phyloP scores from a whole-genome alignment of 805 yeast genomes.

The Hanseniaspora jakobsenii region DNA sequence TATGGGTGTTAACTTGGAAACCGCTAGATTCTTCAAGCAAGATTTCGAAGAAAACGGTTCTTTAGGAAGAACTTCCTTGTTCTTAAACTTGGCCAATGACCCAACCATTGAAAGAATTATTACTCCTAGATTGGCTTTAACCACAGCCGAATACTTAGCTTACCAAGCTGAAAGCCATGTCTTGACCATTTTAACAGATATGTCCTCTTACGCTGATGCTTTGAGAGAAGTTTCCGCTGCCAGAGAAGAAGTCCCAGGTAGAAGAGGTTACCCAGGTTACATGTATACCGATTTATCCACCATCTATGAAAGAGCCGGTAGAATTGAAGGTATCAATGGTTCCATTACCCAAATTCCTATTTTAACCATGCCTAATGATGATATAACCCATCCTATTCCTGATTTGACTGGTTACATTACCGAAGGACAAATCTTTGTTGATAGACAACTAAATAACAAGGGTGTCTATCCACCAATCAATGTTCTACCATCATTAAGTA shows the following conservation, averaged over 20 bases:
- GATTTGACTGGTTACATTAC: conserved; percentile 99
- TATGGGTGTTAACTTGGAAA: conserved; percentile 98
- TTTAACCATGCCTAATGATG: conserved; percentile 99
- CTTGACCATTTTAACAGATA: conserved; percentile 92
- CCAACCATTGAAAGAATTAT: conserved; percentile 99
- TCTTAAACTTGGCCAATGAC: conserved; percentile 95
- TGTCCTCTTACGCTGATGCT: conserved; percentile 99
- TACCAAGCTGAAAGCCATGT: conserved; percentile 99
- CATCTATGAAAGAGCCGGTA: conserved; percentile 98
- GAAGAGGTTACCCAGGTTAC: conserved; percentile 99
- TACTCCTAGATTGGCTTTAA: conserved; percentile 96
- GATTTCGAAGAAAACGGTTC: conserved; percentile 99
- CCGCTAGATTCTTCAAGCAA: conserved; percentile 96
- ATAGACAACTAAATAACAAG: conserved; percentile 89
- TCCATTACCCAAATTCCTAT: conserved; percentile 98
- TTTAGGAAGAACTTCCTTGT: conserved; percentile 90
- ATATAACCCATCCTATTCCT: conserved; percentile 98
- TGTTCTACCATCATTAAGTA: conserved; percentile 91
- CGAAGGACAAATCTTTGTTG: conserved; percentile 96
- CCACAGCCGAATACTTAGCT: conserved; percentile 97
- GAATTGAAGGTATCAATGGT: conserved; percentile 99
- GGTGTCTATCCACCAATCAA: conserved; percentile 99
- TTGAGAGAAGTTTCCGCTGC: conserved; percentile 99
- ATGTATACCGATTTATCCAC: conserved; percentile 99
- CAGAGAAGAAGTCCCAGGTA: conserved; percentile 99